phyloP scores from a whole-genome alignment of 1,284 basidiomycete genomes.

The Cutaneotrichosporon curvatum region DNA sequence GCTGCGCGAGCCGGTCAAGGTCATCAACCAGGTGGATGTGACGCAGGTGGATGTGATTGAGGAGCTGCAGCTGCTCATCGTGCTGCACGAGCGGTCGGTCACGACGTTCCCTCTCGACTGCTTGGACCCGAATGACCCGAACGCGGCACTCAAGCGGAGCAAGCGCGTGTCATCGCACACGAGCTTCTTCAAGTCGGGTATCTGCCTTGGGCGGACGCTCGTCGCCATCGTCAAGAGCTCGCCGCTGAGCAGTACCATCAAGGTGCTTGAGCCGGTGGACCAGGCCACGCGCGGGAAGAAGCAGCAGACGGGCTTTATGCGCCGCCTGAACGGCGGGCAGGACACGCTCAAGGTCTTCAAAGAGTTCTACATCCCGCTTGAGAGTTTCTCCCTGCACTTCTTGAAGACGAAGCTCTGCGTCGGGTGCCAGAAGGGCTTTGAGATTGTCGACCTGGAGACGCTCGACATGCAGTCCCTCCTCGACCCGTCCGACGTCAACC shows the following conservation, averaged over 20 bases:
- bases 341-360: slow-evolving; percentile 92
- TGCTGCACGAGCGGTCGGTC: slow-evolving; percentile 92
- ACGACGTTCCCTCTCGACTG: slow-evolving; percentile 94
- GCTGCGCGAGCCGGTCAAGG: slow-evolving; percentile 77
- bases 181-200: slow-evolving; percentile 94
- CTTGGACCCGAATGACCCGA: slow-evolving; percentile 81
- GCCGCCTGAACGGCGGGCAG: slow-evolving; percentile 79
- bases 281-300: slow-evolving; percentile 77
- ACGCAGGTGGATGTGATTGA: slow-evolving; percentile 94
- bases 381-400: slow-evolving; percentile 94
- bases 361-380: slow-evolving; percentile 98
- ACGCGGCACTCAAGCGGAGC: slow-evolving; percentile 82
- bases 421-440: slow-evolving; percentile 96
- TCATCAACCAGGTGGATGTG: slow-evolving; percentile 81
- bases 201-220: slow-evolving; percentile 86
- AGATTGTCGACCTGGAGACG: slow-evolving; percentile 96
- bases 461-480: slow-evolving; percentile 93
- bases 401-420: slow-evolving; percentile 97
- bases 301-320: slow-evolving; percentile 74
- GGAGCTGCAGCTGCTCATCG: slow-evolving; percentile 90
- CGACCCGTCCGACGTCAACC: slow-evolving; percentile 81
- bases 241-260: slow-evolving; percentile 92
- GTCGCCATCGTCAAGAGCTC: slow-evolving; percentile 97
- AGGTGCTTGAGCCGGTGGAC: slow-evolving; percentile 93
- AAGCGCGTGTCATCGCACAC: slow-evolving; percentile 95